Evolutionary conservation across 1,284 basidiomycete species (phyloP).

Genomic region (Trichosporon ovoides): DNA sequence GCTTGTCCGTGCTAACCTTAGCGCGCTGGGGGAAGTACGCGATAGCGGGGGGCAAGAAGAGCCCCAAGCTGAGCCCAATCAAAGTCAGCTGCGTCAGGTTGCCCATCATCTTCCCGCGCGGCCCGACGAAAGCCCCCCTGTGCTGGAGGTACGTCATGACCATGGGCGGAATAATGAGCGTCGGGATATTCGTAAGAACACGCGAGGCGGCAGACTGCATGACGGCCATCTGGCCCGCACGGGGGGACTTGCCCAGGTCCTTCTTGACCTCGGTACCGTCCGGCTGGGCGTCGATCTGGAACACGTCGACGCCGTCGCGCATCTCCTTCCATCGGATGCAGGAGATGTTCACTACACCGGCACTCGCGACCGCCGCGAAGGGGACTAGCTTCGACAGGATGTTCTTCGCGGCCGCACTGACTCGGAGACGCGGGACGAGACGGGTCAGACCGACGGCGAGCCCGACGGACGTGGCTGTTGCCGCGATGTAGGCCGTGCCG

Average conservation of each 20-base stretch:
- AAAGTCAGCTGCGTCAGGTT: slow-evolving; percentile 46
- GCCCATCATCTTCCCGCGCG: slow-evolving; percentile 36
- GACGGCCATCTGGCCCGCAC: slow-evolving; percentile 53
- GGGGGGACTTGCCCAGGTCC: slow-evolving; percentile 49
- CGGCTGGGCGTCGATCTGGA: slow-evolving; percentile 30
- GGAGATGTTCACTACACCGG: slow-evolving; percentile 53
- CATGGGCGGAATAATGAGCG: slow-evolving; percentile 53
- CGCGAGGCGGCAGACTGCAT: slow-evolving; percentile 53
- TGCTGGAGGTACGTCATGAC: slow-evolving; percentile 51
- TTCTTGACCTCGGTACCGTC: slow-evolving; percentile 38
- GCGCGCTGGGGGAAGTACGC: slow-evolving; percentile 55
- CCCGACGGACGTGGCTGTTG: slow-evolving; percentile 52
- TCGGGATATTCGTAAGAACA: slow-evolving; percentile 55
- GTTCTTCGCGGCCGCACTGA: slow-evolving; percentile 37
- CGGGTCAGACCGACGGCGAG: slow-evolving; percentile 53
- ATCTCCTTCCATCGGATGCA: slow-evolving; percentile 58
- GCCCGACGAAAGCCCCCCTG: slow-evolving; percentile 46
- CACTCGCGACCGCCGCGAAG: slow-evolving; percentile 53
- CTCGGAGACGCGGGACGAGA: slow-evolving; percentile 49
- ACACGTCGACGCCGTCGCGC: slow-evolving; percentile 53
- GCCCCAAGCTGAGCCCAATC: slow-evolving; percentile 52
- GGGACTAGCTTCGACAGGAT: slow-evolving; percentile 52
- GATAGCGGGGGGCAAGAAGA: slow-evolving; percentile 55
- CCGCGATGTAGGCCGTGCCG: slow-evolving; percentile 52
- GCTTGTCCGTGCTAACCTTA: slow-evolving; percentile 42